Percentiles rank a stretch among this genome's conserved stretches.
These are phyloP conservation scores for Metarhizium sp. DNA, from an alignment of 2,329 filamentous ascomycete species.

Conservation along the genomic window DNA sequence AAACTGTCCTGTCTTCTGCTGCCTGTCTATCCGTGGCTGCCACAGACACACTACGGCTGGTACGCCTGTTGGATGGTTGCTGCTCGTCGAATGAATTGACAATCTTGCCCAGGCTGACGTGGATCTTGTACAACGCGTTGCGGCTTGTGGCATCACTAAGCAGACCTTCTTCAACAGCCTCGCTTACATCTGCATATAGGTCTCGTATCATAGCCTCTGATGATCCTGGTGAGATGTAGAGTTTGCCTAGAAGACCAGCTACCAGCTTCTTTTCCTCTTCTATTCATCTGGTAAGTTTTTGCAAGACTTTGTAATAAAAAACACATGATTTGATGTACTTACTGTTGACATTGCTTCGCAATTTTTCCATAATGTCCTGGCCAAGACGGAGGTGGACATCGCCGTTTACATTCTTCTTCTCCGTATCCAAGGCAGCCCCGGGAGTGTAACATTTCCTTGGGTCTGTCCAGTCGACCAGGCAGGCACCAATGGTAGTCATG, in stretches of 20 bases:
- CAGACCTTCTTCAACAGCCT: constrained; percentile 54
- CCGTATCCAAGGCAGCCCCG: constrained; percentile 39
- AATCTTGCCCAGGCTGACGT: constrained; percentile 58
- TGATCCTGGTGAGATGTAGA: constrained; percentile 64
- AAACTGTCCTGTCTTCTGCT: constrained; percentile 28
- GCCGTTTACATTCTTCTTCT: constrained; percentile 58
- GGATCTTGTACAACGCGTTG: constrained; percentile 59
- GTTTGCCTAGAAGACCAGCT: constrained; percentile 69
- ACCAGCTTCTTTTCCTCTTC: constrained; percentile 82
- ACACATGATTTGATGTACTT: constrained; percentile 25
- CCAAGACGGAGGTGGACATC: constrained; percentile 77
- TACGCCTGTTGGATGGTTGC: constrained; percentile 26
- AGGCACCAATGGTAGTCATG: constrained; percentile 67
- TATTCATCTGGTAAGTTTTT: constrained; percentile 27
- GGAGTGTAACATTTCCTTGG: constrained; percentile 64
- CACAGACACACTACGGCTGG: constrained; percentile 36
- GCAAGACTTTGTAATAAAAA: background rate
- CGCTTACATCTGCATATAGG: constrained; percentile 47
- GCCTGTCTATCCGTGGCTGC: constrained; percentile 16
- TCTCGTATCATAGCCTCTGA: constrained; percentile 48
- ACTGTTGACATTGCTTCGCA: constrained; percentile 60
- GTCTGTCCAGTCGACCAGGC: constrained; percentile 91
- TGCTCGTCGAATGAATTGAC: constrained; percentile 48
- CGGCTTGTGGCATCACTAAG: constrained; percentile 51
- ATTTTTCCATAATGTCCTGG: constrained; percentile 63